These are phyloP conservation scores for Alternaria alternata DNA, from an alignment of 2,329 filamentous ascomycete species.

Conservation along the genomic window DNA sequence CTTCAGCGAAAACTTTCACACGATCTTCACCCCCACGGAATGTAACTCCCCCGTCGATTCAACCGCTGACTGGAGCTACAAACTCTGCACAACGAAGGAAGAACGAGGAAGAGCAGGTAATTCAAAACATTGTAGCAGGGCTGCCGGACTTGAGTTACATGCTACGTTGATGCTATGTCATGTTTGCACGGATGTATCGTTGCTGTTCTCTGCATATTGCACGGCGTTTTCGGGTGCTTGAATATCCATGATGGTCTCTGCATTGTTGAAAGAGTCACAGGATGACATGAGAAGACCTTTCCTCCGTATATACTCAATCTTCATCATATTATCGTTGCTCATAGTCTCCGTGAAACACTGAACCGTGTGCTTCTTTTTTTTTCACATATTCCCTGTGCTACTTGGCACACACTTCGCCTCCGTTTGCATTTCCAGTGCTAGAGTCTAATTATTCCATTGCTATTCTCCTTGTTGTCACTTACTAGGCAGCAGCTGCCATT, in stretches of 20 bases:
- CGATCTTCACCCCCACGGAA: slow-evolving; percentile 32
- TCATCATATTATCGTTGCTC: neutral
- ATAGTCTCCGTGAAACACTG: neutral
- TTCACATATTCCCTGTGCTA: neutral
- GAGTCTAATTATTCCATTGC: neutral
- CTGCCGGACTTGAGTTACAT: slow-evolving; percentile 48
- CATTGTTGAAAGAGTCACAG: neutral
- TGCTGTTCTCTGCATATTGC: neutral
- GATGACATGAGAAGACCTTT: neutral
- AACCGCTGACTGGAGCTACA: slow-evolving; percentile 37
- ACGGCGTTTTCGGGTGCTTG: slow-evolving; percentile 3
- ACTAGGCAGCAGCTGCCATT: neutral
- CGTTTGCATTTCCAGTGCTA: neutral
- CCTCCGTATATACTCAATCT: neutral
- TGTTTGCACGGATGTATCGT: neutral
- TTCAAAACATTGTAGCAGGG: slow-evolving; percentile 34
- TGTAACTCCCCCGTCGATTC: slow-evolving; percentile 25
- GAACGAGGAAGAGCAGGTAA: slow-evolving; percentile 39
- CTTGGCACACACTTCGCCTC: neutral
- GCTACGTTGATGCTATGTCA: slow-evolving; percentile 20
- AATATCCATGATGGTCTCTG: neutral
- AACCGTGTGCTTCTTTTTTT: neutral
- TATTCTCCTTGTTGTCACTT: neutral
- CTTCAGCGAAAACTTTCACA: slow-evolving; percentile 24
- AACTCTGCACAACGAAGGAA: slow-evolving; percentile 37